Conservation (phyloP, 331 rosid genomes). For the Acacia pycnantha region DNA sequence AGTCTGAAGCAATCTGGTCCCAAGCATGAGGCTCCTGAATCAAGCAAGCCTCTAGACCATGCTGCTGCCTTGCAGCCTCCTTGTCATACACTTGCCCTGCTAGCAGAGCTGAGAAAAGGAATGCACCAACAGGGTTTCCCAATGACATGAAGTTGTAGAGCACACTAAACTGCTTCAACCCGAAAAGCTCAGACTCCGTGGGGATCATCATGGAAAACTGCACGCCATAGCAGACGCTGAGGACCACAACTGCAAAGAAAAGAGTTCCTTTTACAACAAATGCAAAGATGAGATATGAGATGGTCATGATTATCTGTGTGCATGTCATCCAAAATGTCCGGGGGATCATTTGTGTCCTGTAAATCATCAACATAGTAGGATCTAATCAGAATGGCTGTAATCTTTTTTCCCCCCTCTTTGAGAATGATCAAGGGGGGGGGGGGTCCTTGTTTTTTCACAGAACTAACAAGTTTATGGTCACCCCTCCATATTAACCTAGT, state of each 20-base stretch:
- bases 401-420: background rate
- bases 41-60: slow-evolving; percentile 23
- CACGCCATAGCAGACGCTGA: slow-evolving; percentile 59
- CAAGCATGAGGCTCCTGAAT: slow-evolving; percentile 43
- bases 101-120: slow-evolving; percentile 70
- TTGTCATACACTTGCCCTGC: slow-evolving; percentile 70
- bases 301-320: slow-evolving; percentile 60
- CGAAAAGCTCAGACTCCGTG: slow-evolving; percentile 80
- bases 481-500: background rate
- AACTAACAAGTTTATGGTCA: background rate
- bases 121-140: slow-evolving; percentile 78
- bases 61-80: slow-evolving; percentile 44
- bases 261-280: slow-evolving; percentile 58
- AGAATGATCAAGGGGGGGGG: too few species aligned
- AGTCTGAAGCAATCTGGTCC: slow-evolving; percentile 73
- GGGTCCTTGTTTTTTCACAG: background rate
- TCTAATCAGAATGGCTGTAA: background rate
- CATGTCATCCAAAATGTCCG: slow-evolving; percentile 72
- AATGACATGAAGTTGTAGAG: slow-evolving; percentile 60
- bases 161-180: slow-evolving; percentile 65
- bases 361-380: background rate
- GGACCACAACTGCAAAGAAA: slow-evolving; percentile 52
- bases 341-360: slow-evolving; percentile 42
- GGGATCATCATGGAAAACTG: slow-evolving; percentile 74
- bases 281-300: slow-evolving; percentile 64